Evolutionary conservation across 169 alveolate genomes (phyloP).

Genomic region (Plasmodium yoelii): DNA sequence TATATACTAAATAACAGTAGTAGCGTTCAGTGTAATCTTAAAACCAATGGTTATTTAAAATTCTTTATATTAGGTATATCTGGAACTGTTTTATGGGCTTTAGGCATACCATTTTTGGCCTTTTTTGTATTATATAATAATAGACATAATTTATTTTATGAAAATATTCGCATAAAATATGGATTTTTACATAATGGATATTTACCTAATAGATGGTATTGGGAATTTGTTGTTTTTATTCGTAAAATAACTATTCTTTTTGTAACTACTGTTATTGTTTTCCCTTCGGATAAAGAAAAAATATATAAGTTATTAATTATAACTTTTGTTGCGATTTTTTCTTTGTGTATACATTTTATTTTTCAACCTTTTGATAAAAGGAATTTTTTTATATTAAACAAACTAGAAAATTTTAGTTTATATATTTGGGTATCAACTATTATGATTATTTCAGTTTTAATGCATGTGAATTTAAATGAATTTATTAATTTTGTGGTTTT

Average conservation of each 20-base stretch:
- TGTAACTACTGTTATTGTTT: conserved; percentile 83
- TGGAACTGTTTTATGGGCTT: conserved; percentile 87
- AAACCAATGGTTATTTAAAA: conserved; percentile 77
- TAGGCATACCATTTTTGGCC: conserved; percentile 88
- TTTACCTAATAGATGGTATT: conserved; percentile 87
- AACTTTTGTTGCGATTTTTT: conserved; percentile 83
- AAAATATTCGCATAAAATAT: conserved; percentile 85
- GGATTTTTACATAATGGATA: conserved; percentile 91
- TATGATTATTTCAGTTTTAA: conserved; percentile 65
- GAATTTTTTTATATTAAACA: conserved; percentile 72
- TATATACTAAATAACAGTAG: conserved; percentile 86
- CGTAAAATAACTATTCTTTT: conserved; percentile 85
- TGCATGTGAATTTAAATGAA: conserved; percentile 66
- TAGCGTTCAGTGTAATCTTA: conserved; percentile 84
- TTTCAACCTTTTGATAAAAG: conserved; percentile 89
- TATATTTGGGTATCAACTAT: conserved; percentile 69
- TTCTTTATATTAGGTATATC: conserved; percentile 84
- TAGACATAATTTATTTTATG: conserved; percentile 83
- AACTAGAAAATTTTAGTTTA: conserved; percentile 40
- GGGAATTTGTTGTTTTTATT: conserved; percentile 89
- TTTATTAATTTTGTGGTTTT: conserved; percentile 64
- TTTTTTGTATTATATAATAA: conserved; percentile 83
- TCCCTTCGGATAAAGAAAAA: conserved; percentile 81
- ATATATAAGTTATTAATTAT: conserved; percentile 86
- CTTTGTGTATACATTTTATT: conserved; percentile 83